These are phyloP conservation scores for Sporobolomyces roseus DNA, from an alignment of 768 basidiomycete genomes.

Conservation along the genomic window DNA sequence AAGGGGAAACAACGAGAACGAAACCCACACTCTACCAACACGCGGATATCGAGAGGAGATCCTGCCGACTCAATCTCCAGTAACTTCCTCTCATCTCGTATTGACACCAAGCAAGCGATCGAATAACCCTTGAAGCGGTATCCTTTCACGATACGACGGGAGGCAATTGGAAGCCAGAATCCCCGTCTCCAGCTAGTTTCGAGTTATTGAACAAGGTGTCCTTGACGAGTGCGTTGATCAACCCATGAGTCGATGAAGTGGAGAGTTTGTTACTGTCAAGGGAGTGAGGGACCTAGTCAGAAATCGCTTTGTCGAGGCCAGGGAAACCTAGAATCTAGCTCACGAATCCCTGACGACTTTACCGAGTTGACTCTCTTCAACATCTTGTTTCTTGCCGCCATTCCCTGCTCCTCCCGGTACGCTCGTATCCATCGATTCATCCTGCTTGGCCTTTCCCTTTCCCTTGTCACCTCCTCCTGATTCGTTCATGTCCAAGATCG, in stretches of 20 bases:
- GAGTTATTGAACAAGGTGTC: constrained; percentile 68
- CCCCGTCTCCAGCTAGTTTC: not conserved
- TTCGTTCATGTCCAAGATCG: constrained; percentile 55
- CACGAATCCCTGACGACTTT: constrained; percentile 92
- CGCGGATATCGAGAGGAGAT: too few species aligned
- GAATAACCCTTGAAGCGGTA: too few species aligned
- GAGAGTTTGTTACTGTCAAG: constrained; percentile 75
- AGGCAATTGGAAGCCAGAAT: constrained; percentile 15
- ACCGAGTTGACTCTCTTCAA: constrained; percentile 78
- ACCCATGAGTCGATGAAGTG: constrained; percentile 84
- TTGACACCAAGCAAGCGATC: too few species aligned
- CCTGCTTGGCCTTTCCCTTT: constrained; percentile 47
- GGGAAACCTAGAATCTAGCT: constrained; percentile 34
- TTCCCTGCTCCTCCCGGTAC: not conserved
- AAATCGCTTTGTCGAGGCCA: not conserved
- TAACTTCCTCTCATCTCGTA: too few species aligned
- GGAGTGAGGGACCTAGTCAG: not conserved
- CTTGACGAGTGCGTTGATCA: constrained; percentile 89
- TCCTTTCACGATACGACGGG: constrained; percentile 26
- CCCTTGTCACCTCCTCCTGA: constrained; percentile 49
- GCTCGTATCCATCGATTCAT: too few species aligned
- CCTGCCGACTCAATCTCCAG: too few species aligned
- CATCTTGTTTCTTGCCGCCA: constrained; percentile 60
- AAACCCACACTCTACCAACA: too few species aligned
- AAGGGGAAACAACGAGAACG: too few species aligned